A percentile compares a stretch with the other conserved stretches of the same genome.
Evolutionary conservation across 1,284 basidiomycete genomes (phyloP).

Genomic region (Apiotrichum veenhuisii): DNA sequence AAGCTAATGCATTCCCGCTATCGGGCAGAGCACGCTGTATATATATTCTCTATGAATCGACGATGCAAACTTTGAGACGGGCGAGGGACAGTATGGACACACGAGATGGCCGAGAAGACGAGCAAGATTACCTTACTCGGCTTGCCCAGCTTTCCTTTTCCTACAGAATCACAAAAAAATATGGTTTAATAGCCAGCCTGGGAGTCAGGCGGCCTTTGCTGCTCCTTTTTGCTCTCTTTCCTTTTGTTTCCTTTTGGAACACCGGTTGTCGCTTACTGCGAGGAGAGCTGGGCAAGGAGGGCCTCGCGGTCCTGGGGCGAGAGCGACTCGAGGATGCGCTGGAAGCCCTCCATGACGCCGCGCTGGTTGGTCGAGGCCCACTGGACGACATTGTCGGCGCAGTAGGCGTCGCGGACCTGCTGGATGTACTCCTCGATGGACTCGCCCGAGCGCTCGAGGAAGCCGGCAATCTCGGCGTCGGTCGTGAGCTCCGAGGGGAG

Average conservation of each 20-base stretch:
- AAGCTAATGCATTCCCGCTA: slow-evolving; percentile 4
- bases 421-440: slow-evolving; percentile 37
- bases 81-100: background rate
- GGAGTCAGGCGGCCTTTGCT: no score
- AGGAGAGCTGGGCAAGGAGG: slow-evolving; percentile 54
- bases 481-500: slow-evolving; percentile 34
- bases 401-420: slow-evolving; percentile 40
- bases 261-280: slow-evolving; percentile 7
- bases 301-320: slow-evolving; percentile 66
- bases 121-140: no score
- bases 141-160: background rate
- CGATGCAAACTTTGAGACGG: background rate
- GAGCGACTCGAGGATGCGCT: slow-evolving; percentile 57
- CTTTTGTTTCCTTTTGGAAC: no score
- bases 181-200: background rate
- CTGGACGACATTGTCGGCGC: slow-evolving; percentile 37
- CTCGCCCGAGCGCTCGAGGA: slow-evolving; percentile 45
- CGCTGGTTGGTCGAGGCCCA: slow-evolving; percentile 45
- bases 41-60: slow-evolving; percentile 6
- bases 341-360: slow-evolving; percentile 44
- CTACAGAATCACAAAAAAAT: slow-evolving; percentile 1
- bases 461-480: slow-evolving; percentile 46
- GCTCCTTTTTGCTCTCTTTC: no score
- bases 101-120: background rate
- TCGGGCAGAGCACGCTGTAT: slow-evolving; percentile 2